These are phyloP conservation scores for Biscogniauxia mediterranea DNA, from an alignment of 2,329 filamentous ascomycete species.

Conservation along the genomic window DNA sequence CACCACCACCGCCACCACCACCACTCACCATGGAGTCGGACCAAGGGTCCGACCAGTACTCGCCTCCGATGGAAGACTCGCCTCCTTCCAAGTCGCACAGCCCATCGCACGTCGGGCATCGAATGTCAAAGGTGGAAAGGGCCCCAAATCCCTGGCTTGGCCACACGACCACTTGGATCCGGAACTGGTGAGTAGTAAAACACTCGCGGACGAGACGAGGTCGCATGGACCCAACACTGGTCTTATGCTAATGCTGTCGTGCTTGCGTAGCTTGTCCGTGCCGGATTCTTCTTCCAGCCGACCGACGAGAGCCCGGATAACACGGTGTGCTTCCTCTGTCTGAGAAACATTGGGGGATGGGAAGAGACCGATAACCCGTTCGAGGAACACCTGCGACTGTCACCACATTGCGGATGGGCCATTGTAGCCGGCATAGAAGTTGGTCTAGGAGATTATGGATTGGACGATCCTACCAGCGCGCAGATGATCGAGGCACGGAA, in stretches of 20 bases:
- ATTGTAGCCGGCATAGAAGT: constrained; percentile 64
- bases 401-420: constrained; percentile 83
- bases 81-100: constrained; percentile 70
- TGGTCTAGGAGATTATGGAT: constrained; percentile 58
- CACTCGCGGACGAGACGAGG: background rate
- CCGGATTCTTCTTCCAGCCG: constrained; percentile 88
- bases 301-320: constrained; percentile 77
- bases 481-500: constrained; percentile 74
- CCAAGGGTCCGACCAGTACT: constrained; percentile 47
- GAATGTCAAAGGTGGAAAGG: constrained; percentile 54
- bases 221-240: constrained; percentile 1
- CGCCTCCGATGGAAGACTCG: constrained; percentile 73
- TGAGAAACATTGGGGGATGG: constrained; percentile 86
- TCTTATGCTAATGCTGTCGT: constrained; percentile 10
- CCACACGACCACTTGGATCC: constrained; percentile 69
- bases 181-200: constrained; percentile 52
- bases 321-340: constrained; percentile 83
- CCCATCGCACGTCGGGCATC: constrained; percentile 69
- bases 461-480: constrained; percentile 71
- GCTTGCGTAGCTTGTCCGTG: constrained; percentile 69
- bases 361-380: constrained; percentile 82
- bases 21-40: constrained; percentile 27
- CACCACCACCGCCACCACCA: too few relatives aligned
- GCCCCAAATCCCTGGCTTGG: constrained; percentile 65
- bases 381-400: constrained; percentile 81